phyloP scores from a whole-genome alignment of 108 stramenopile genomes.

The Seminavis robusta region DNA sequence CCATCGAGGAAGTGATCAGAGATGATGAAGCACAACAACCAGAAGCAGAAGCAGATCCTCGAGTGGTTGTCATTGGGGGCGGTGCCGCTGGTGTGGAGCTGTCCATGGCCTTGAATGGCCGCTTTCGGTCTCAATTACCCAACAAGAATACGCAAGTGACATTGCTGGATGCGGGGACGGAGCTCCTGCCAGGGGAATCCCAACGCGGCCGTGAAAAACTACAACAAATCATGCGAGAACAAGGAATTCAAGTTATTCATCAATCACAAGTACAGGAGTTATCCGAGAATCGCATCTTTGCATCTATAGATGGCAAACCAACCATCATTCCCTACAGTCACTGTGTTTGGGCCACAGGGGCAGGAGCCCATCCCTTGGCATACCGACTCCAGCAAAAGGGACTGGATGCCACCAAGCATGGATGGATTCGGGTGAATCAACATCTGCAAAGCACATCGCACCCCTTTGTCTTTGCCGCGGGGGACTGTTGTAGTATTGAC shows the following conservation, averaged over 20 bases:
- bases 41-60: conserved; percentile 1
- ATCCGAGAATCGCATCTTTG: conserved; percentile 16
- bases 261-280: conserved; percentile 41
- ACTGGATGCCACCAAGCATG: conserved; percentile 50
- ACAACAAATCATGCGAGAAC: conserved; percentile 37
- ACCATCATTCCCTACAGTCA: conserved; percentile 57
- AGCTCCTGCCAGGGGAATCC: conserved; percentile 54
- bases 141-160: conserved; percentile 40
- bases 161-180: conserved; percentile 55
- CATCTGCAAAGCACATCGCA: conserved; percentile 76
- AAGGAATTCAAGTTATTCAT: conserved; percentile 51
- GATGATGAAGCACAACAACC: conserved; percentile 1
- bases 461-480: conserved; percentile 80
- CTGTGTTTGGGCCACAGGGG: conserved; percentile 86
- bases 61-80: conserved; percentile 91
- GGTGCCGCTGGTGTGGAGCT: conserved; percentile 96
- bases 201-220: conserved; percentile 42
- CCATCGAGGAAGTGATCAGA: conserved; percentile 17
- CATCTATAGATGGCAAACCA: conserved; percentile 12
- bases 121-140: conserved; percentile 51
- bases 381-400: conserved; percentile 38
- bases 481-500: conserved; percentile 78
- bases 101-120: conserved; percentile 73
- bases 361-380: conserved; percentile 60
- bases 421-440: conserved; percentile 81